Evolutionary conservation across 2,329 filamentous ascomycete species (phyloP), one percentile per base, ranked within the genome.

Genomic region (Teratosphaeria zuluensis): DNA sequence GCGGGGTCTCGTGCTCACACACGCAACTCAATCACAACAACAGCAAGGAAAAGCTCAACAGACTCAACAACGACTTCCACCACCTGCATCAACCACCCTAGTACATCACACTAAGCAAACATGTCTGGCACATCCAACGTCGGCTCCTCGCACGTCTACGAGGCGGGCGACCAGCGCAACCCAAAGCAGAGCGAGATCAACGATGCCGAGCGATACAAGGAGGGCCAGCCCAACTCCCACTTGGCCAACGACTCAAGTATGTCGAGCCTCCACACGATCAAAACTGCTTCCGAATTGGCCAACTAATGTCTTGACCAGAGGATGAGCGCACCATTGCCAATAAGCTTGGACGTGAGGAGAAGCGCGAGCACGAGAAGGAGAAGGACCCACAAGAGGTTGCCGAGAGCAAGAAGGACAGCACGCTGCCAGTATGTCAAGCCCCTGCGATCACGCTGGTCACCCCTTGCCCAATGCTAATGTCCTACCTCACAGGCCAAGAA

Each of bases 181-280:
- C 5, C 6, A 16, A 19, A 19, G n/a, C 42, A 69, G 58, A 56
- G 56, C 55, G 65, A 65, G 60, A 62, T 63, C 38, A 51, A 64
- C 32, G 70, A 81, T 60, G 78, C 81, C 1, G 76, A 81, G 61
- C 80, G 84, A 61, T 94, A 83, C 76, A 77, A 91, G 61, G 87
- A 92, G 76, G 89, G 90, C 66, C 79, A 86, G 72, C 72, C 80
- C 59, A 78, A 88, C 72, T 86, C 86, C 56, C 89, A 95, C 74
- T 73, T 80, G 61, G 78, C 80, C 62, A 80, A 81, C 58, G 88
- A 94, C 71, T 84, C 89, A 55, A 92, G 88, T 91, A 81, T 62
- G 81, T 68, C 55, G n/a, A 24, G 16, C 16, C 19, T n/a, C 2
- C 4, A n/a, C 2, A n/a, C 16, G 4, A 31, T 11, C 52, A 28